Evolutionary conservation across 1,139 yeast genomes (phyloP), one percentile per base, ranked within the genome.

Genomic region (Blastobotrys petasosporus): DNA sequence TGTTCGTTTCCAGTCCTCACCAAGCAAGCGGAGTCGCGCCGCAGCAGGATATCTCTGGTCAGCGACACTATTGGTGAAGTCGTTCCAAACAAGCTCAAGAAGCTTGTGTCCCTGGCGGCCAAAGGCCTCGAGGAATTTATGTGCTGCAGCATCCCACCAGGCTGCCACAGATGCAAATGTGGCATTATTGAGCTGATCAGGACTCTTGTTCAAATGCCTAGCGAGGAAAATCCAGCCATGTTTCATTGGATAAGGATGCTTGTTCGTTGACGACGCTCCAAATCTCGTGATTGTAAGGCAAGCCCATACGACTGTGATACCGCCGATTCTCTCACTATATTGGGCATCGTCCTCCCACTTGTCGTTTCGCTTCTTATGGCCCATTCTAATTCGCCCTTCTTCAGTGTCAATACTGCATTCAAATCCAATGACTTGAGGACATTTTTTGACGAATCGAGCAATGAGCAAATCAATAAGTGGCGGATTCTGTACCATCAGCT

Each of bases 121-220:
- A 62, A 80, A 94, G 0, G 72, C 72, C 10, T 62, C 59, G 7
- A 73, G 49, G 48, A 92, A 77, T 39, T 76, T 70, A 11, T 56
- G 55, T 0, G 86, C 92, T 38, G 84, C 74, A 5, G 90, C 80
- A 54, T 94, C 98, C 95, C 97, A 87, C 96, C 97, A 90, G 37
- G 85, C 77, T 1, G 88, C 81, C 6, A 82, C 74, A 1, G 85
- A 76, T 0, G 81, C 72, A 60, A 75, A 90, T 60, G 88, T 95
- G 0, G 84, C 76, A 54, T 87, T 82, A 0, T 78, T 70, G 11
- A 87, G 60, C 9, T 76, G 61, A 0, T 66, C 64, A 4, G 58
- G 33, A 2, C 77, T 73, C 1, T 76, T 70, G 62, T 92, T 90
- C 37, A 83, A 69, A 48, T 79, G 65, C 41, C 97, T 71, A 0